A percentile compares a stretch with the other conserved stretches of the same genome.
phyloP scores from a whole-genome alignment of 768 basidiomycete genomes.

The Calocera cornea region DNA sequence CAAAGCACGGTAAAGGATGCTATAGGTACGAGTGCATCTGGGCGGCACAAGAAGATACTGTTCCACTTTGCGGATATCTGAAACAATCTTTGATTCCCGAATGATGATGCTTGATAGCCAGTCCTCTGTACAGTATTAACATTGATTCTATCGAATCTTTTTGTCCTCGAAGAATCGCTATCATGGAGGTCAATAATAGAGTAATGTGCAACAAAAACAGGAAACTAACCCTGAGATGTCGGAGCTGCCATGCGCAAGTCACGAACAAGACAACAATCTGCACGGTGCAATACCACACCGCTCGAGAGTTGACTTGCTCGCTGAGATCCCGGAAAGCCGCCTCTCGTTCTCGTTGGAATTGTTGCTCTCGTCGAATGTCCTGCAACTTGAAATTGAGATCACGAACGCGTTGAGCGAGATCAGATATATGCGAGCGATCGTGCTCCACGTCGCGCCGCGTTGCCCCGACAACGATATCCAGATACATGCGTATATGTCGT shows the following conservation, averaged over 20 bases:
- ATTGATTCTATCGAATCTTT: not conserved
- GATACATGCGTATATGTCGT: conserved; percentile 77
- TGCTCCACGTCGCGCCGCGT: conserved; percentile 77
- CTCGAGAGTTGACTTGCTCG: conserved; percentile 78
- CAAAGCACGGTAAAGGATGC: conserved; percentile 24
- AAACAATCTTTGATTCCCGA: not conserved
- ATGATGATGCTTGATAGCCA: not conserved
- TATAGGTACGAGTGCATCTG: conserved; percentile 25
- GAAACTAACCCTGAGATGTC: conserved; percentile 67
- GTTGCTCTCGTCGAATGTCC: conserved; percentile 87
- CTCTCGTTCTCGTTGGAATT: conserved; percentile 94
- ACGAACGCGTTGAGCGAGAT: conserved; percentile 67
- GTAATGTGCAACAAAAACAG: not conserved
- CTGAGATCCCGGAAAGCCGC: conserved; percentile 77
- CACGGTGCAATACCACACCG: conserved; percentile 85
- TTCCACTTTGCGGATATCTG: conserved; percentile 25
- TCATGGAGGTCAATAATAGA: not conserved
- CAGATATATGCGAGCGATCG: conserved; percentile 72
- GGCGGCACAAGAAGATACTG: conserved; percentile 37
- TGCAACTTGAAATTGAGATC: conserved; percentile 89
- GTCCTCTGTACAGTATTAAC: not conserved
- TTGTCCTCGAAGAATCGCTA: conserved; percentile 73
- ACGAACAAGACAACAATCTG: conserved; percentile 74
- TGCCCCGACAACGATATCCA: conserved; percentile 84
- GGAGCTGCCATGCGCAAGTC: conserved; percentile 86